Conservation (phyloP, 2,329 filamentous ascomycete species). For the Trichoderma asperellum region DNA sequence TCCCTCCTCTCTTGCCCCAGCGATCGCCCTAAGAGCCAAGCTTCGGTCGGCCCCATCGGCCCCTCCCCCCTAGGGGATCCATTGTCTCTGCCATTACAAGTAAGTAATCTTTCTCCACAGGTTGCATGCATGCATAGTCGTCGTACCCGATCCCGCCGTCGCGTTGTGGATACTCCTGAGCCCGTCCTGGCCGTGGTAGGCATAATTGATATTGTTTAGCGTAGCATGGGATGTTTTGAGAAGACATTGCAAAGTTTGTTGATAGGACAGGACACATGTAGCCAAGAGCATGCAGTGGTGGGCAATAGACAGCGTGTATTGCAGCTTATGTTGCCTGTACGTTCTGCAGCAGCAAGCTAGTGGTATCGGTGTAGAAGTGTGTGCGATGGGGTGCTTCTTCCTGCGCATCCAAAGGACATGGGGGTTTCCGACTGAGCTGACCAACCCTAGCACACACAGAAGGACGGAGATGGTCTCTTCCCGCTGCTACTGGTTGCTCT, state of each 20-base stretch:
- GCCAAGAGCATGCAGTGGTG: not conserved
- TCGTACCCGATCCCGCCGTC: conserved; percentile 20
- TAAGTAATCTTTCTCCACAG: conserved; percentile 3
- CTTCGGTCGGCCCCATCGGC: conserved; percentile 3
- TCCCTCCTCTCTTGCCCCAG: not conserved
- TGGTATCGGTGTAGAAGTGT: not conserved
- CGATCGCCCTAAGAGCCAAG: conserved; percentile 27
- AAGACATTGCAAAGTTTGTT: not conserved
- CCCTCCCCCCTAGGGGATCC: conserved; percentile 22
- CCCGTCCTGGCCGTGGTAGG: not conserved
- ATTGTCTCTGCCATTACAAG: conserved; percentile 11
- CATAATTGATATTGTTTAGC: not conserved
- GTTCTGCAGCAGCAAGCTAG: conserved; percentile 6
- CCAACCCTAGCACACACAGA: not conserved
- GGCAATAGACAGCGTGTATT: not conserved
- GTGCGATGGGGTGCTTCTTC: not conserved
- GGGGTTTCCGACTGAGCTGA: not conserved
- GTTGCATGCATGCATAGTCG: conserved; percentile 15
- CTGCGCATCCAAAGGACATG: conserved; percentile 2
- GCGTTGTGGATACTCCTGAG: conserved; percentile 2
- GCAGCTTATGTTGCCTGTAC: not conserved
- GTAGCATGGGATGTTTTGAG: not conserved
- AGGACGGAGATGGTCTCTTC: not conserved
- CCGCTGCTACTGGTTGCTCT: not conserved
- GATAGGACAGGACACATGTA: not conserved